Evolutionary conservation across 1,284 basidiomycete genomes (phyloP), one percentile per base, ranked within the genome.

Genomic region (Ganoderma resinaceum): DNA sequence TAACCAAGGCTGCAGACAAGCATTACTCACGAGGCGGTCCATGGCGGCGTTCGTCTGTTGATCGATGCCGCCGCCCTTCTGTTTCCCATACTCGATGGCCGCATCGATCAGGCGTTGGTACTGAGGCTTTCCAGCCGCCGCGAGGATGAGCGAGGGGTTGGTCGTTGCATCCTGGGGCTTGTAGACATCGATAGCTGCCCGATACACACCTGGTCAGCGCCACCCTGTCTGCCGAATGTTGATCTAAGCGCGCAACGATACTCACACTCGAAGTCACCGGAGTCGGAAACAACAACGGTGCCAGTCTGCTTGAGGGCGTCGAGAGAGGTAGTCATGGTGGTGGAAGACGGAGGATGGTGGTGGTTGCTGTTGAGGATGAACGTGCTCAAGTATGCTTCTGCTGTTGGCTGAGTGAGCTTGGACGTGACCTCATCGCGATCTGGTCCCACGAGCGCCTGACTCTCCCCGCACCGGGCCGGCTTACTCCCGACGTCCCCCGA

Each of bases 131-230:
- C 94, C 94, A 76, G 96, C 92, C 59, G 97, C 98, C 35, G 96
- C 95, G 74, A 99, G 87, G 82, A 97, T 95, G 79, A 95, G 83
- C 62, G 94, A 96, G 37, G 96, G 96, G 86, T 98, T 98, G 75
- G 96, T 98, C 65, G 96, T 98, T 23, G 96, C 96, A 83, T 94
- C 92, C 89, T 94, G 75, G 75, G 96, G 96, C 85, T 97, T 96
- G 91, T 96, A 98, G 73, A 87, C 91, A 83, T 89, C 93, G 84
- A 96, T 96, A 70, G 88, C 93, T 94, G 63, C 33, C 78, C 68
- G 68, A 72, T 61, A 61, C 33, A 64, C 65, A 55, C 35, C 23
- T 33, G 35, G 66, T 67, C 61, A 67, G 58, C 61, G 43, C 26
- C 46, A 61, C 57, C 61, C 61, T 12, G 12, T 11, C 4, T 9